Conservation (phyloP, 2,329 filamentous ascomycete species). For the Cladophialophora carrionii region DNA sequence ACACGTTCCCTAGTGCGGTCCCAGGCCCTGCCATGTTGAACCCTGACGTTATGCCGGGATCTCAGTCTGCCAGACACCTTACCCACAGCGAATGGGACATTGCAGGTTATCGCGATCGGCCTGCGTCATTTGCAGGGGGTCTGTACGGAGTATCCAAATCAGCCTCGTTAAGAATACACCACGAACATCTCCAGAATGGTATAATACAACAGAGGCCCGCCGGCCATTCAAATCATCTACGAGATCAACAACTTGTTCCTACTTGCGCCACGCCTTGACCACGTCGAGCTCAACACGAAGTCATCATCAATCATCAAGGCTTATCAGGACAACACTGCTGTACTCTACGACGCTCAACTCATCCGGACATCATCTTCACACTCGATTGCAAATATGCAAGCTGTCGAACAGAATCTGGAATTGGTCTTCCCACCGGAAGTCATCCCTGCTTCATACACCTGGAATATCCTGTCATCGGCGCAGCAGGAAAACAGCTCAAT, state of each 20-base stretch:
- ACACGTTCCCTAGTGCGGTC: neutral
- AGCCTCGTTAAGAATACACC: neutral
- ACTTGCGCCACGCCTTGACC: neutral
- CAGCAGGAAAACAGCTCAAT: conserved; percentile 2
- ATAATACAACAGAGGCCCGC: neutral
- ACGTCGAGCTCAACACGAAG: neutral
- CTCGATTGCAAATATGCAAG: conserved; percentile 6
- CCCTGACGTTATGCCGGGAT: neutral
- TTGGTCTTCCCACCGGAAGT: conserved; percentile 5
- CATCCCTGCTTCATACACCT: conserved; percentile 5
- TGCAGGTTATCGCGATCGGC: neutral
- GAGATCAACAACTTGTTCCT: neutral
- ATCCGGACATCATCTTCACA: neutral
- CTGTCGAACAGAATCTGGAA: neutral
- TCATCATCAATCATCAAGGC: neutral
- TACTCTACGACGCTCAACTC: neutral
- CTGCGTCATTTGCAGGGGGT: neutral
- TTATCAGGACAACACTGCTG: neutral
- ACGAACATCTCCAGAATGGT: neutral
- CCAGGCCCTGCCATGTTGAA: neutral
- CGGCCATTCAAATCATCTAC: neutral
- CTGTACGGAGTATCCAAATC: neutral
- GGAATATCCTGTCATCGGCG: conserved; percentile 8
- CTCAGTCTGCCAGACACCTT: neutral
- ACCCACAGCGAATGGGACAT: neutral